A percentile compares a stretch with the other conserved stretches of the same genome.
Conservation (phyloP, 768 basidiomycete genomes). For the Lactifluus pinguis region DNA sequence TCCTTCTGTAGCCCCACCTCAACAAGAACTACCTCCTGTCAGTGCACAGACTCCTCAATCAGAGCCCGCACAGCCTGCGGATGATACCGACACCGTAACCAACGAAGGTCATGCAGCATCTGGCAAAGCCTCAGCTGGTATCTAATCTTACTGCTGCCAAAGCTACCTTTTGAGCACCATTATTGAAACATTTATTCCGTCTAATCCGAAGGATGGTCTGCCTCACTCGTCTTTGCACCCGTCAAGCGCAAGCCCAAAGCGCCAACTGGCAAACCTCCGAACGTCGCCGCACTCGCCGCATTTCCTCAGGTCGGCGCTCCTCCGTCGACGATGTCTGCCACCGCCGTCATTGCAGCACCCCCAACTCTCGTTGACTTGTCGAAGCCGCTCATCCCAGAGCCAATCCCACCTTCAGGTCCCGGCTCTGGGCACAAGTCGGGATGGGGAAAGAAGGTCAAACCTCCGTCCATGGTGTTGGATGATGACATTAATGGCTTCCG, state of each 20-base stretch:
- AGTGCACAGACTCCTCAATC: conserved; percentile 22
- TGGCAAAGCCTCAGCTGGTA: conserved; percentile 48
- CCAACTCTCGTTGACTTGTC: conserved; percentile 43
- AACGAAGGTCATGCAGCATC: conserved; percentile 28
- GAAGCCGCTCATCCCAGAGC: conserved; percentile 26
- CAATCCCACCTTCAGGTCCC: conserved; percentile 24
- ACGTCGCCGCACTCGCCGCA: conserved; percentile 48
- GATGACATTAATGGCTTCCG: conserved; percentile 85
- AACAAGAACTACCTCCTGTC: conserved; percentile 23
- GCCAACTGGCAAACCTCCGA: conserved; percentile 42
- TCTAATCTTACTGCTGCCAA: conserved; percentile 37
- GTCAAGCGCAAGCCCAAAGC: conserved; percentile 54
- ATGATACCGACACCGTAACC: conserved; percentile 12
- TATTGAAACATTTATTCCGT: conserved; percentile 16
- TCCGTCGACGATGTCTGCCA: conserved; percentile 33
- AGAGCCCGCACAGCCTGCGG: conserved; percentile 24
- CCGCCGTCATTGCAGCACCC: conserved; percentile 65
- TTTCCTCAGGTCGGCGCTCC: conserved; percentile 19
- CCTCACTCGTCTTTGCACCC: conserved; percentile 82
- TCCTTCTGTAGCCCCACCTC: conserved; percentile 21
- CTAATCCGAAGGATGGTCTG: conserved; percentile 68
- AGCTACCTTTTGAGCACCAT: conserved; percentile 13
- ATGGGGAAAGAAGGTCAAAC: conserved; percentile 86
- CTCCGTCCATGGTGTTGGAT: conserved; percentile 83
- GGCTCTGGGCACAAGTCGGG: conserved; percentile 38